Conservation (phyloP, 192 early-diverging fungal species). For the Rhizophagus clarus region DNA sequence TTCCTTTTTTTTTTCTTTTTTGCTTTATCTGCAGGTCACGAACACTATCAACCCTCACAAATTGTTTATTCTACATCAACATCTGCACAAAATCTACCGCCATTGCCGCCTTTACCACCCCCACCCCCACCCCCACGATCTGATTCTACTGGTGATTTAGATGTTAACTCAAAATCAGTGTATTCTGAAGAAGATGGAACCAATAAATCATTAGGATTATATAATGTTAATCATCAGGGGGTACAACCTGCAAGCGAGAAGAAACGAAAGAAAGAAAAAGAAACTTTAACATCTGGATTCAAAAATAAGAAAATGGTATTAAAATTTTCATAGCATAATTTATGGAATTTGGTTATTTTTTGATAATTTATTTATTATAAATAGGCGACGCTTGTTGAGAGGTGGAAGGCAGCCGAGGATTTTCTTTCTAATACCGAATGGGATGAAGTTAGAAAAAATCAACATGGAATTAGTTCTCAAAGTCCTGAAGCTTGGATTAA, state of each 20-base stretch:
- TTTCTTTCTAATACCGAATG: constrained; percentile 21
- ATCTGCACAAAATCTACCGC: neutral
- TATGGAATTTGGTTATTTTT: neutral
- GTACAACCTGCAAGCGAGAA: neutral
- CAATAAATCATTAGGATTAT: neutral
- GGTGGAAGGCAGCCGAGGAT: constrained; percentile 18
- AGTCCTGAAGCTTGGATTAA: constrained; percentile 20
- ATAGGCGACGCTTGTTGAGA: constrained; percentile 19
- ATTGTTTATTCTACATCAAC: neutral
- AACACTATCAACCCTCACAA: neutral
- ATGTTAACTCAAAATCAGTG: neutral
- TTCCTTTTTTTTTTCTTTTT: no score
- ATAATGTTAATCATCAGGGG: neutral
- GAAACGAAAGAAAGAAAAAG: constrained; percentile 20
- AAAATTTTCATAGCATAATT: neutral
- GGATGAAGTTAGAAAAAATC: neutral
- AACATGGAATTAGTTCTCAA: neutral
- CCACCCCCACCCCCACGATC: neutral
- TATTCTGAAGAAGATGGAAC: neutral
- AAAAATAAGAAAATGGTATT: constrained; percentile 21
- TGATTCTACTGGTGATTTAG: neutral
- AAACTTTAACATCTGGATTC: constrained; percentile 8
- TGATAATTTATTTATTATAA: neutral
- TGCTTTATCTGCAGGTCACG: neutral
- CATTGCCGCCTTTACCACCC: constrained; percentile 4